Base-by-base conservation (phyloP, 2,329 filamentous ascomycete species). In the Microdochium nivale region DNA sequence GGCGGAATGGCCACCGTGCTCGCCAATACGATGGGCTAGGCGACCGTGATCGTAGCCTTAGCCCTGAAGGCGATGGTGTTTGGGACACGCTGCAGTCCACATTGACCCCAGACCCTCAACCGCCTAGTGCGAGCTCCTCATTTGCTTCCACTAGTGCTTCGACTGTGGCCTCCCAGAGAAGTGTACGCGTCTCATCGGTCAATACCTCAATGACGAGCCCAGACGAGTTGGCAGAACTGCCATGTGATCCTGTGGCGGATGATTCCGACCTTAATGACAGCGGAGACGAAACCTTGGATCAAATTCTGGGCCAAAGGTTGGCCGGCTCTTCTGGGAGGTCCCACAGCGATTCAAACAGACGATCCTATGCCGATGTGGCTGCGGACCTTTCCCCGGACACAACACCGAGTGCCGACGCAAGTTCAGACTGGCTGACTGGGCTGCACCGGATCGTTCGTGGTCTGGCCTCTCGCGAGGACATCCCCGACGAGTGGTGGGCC, bases 11-110 rank as follows among this genome's bases (percentile, higher is more conserved):
- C 27, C 27, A 30, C 16, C 19, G 53, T 50, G 25, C 21, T 27
- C 25, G 54, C 48, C 53, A 53, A 33, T 40, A 86, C 1, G 85
- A 95, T 66, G 90, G 90, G 3, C 78, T 96, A 16, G 90, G 90
- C 35, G 90, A 96, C 67, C 86, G 90, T 53, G 81, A 89, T 56
- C 83, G 90, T 59, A 95, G 90, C 66, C 71, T 89, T n/a, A 90
- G 86, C 62, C 85, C 86, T 1, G 85, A 86, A 51, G 76, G 73
- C 37, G 78, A 81, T 55, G 76, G 78, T 49, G 75, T 76, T 1
- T 96, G 91, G 91, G 86, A 92, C 54, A 89, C 84, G 2, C 81
- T 96, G 50, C 74, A 90, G 52, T 85, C 80, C 7, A 95, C 88
- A 0, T 79, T 96, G 54, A 85, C 87, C 0, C 88, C 89, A 0